Percentiles rank a stretch among this genome's conserved stretches.
These are phyloP conservation scores for Rhododendron henanense DNA, from an alignment of 148 eudicot species.

Conservation along the genomic window DNA sequence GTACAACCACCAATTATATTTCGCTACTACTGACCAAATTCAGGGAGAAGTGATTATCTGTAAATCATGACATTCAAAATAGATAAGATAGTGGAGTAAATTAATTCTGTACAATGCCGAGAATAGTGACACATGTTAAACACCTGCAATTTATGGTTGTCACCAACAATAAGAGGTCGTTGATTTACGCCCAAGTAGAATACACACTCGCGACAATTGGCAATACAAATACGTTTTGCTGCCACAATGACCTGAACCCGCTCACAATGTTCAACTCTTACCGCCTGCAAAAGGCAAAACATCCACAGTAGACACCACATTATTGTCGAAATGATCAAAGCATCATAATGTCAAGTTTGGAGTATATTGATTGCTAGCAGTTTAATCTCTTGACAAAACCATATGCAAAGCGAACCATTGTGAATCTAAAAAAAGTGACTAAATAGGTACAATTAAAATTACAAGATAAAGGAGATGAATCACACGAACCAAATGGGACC, in stretches of 20 bases:
- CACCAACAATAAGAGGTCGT: slow-evolving; percentile 88
- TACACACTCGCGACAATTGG: slow-evolving; percentile 94
- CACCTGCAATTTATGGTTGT: slow-evolving; percentile 97
- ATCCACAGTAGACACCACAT: background rate
- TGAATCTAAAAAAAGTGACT: background rate
- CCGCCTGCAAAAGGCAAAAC: slow-evolving; percentile 46
- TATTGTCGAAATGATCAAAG: background rate
- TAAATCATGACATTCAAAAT: background rate
- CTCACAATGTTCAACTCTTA: slow-evolving; percentile 95
- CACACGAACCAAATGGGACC: background rate
- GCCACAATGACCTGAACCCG: slow-evolving; percentile 89
- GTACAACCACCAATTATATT: background rate
- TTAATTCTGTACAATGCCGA: background rate
- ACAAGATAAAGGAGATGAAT: background rate
- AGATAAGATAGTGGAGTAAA: background rate
- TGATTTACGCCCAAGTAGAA: slow-evolving; percentile 93
- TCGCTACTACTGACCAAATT: background rate
- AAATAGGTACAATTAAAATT: background rate
- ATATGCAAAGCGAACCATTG: background rate
- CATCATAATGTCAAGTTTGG: background rate
- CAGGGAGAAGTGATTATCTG: background rate
- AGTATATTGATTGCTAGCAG: background rate
- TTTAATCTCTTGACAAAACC: background rate
- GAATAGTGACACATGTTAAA: background rate
- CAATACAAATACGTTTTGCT: slow-evolving; percentile 83